Evolutionary conservation across 139 green algal genomes (phyloP).

Genomic region (Auxenochlorella pyrenoidosa): DNA sequence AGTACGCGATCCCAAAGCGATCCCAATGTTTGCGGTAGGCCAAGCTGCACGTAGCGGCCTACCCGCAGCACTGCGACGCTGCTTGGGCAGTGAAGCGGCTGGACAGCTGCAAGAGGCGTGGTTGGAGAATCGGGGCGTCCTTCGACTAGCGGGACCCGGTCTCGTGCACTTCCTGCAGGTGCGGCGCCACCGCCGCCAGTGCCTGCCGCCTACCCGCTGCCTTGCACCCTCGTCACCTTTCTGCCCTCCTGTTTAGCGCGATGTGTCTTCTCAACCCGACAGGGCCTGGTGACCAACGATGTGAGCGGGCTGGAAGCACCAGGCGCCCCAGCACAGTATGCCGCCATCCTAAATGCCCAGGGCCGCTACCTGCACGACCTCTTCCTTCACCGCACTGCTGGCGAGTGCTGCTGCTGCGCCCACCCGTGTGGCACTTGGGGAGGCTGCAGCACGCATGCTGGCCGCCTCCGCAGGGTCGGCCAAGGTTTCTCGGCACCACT

Average conservation of each 20-base stretch:
- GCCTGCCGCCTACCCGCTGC: background rate
- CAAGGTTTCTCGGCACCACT: too few relatives aligned
- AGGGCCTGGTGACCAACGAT: constrained; percentile 73
- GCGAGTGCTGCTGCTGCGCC: background rate
- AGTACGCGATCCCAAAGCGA: too few relatives aligned
- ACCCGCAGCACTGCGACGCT: background rate
- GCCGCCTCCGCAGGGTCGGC: background rate
- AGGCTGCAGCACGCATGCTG: background rate
- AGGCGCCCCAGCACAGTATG: constrained; percentile 59
- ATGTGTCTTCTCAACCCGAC: background rate
- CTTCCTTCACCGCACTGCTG: constrained; percentile 59
- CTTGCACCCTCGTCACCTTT: background rate
- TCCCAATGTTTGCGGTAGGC: too few relatives aligned
- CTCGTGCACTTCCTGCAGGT: constrained; percentile 66
- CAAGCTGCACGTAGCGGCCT: background rate
- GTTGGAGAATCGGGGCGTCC: constrained; percentile 42
- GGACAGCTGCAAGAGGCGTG: background rate
- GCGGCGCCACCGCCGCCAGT: background rate
- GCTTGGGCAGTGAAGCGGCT: background rate
- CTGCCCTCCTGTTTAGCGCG: background rate
- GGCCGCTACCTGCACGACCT: constrained; percentile 82
- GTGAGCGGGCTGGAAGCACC: constrained; percentile 45
- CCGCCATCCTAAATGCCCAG: constrained; percentile 76
- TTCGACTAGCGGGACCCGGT: constrained; percentile 49
- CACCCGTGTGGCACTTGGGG: too few relatives aligned